Base-by-base conservation (phyloP, 1,139 yeast species). In the Suhomyces choctaworum region DNA sequence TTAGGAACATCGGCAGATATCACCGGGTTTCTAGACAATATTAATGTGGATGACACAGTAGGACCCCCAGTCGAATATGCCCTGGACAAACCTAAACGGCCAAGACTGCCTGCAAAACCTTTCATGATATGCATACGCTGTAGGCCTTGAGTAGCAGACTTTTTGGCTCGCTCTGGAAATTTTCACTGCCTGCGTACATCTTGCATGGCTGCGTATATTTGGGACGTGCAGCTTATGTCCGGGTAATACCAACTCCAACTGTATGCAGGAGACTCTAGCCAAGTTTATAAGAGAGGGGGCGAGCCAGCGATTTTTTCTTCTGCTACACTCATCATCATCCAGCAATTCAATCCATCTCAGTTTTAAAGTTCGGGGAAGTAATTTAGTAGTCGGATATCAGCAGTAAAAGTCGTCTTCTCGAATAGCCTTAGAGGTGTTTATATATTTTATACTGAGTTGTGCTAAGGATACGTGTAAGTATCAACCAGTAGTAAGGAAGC, bases 21-120 rank as follows among this genome's bases (percentile, higher is more conserved):
- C 29, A 92, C 71, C 19, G 98, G 98, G 33, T 73, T 76, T 61
- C 98, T 76, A 28, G 94, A 80, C 36, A 92, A 70, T 39, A 92
- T 64, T 34, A 88, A 57, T 9, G 83, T 77, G 16, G 50, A 46
- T 19, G 48, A 37, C 6, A 48, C 29, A 14, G 27, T 27, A 11
- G 44, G 37, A 4, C 31, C 16, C 8, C 39, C 29, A 19, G 47
- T 40, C 15, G 45, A 31, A 27, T 40, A 46, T 22, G 45, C 41
- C 27, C 50, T 34, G 22, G 36, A 14, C 26, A 42, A 27, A 10
- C 33, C 33, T 20, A 26, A 13, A 16, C 37, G 37, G 13, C 32
- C 24, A 22, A 39, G 23, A 27, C 41, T 34, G 19, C 40, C 38
- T 22, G 36, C 17, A 21, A 36, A 32, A 16, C 40, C 44, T 40